Evolutionary conservation across 1,139 yeast species (phyloP).

Genomic region (Sporopachydermia cereana): DNA sequence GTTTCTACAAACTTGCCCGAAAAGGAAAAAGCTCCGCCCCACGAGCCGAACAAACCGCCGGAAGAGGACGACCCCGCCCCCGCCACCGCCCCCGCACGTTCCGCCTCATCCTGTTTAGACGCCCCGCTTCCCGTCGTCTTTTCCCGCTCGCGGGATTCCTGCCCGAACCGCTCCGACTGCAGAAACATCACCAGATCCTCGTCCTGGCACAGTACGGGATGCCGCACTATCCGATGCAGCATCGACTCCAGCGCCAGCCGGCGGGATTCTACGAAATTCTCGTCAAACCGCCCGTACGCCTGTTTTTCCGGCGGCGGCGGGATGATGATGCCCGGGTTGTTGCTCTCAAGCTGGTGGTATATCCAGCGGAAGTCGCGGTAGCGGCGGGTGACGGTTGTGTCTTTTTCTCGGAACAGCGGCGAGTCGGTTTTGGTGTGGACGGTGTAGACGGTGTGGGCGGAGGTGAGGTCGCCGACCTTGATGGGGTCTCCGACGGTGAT

Average conservation of each 20-base stretch:
- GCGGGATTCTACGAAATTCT: constrained; percentile 78
- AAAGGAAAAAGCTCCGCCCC: constrained; percentile 41
- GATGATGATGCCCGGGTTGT: constrained; percentile 81
- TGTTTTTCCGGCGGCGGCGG: constrained; percentile 98
- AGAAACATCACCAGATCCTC: constrained; percentile 69
- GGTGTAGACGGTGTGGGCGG: constrained; percentile 81
- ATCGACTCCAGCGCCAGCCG: constrained; percentile 79
- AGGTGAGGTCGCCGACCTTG: constrained; percentile 82
- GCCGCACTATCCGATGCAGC: constrained; percentile 57
- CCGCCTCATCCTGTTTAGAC: constrained; percentile 20
- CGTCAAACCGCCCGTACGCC: constrained; percentile 73
- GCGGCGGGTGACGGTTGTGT: constrained; percentile 53
- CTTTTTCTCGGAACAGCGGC: constrained; percentile 26
- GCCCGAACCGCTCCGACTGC: constrained; percentile 57
- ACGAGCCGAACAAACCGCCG: constrained; percentile 52
- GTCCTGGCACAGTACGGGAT: constrained; percentile 50
- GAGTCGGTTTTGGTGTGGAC: constrained; percentile 48
- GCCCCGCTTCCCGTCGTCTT: constrained; percentile 43
- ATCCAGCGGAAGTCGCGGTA: constrained; percentile 82
- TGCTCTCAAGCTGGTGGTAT: constrained; percentile 74
- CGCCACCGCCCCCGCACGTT: constrained; percentile 14
- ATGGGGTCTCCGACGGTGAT: constrained; percentile 84
- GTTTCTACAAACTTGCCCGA: constrained; percentile 57
- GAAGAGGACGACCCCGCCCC: constrained; percentile 16
- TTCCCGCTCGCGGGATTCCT: constrained; percentile 55